Conservation (phyloP, 371 early-diverging fungal genomes). For the Gilbertella persicaria region DNA sequence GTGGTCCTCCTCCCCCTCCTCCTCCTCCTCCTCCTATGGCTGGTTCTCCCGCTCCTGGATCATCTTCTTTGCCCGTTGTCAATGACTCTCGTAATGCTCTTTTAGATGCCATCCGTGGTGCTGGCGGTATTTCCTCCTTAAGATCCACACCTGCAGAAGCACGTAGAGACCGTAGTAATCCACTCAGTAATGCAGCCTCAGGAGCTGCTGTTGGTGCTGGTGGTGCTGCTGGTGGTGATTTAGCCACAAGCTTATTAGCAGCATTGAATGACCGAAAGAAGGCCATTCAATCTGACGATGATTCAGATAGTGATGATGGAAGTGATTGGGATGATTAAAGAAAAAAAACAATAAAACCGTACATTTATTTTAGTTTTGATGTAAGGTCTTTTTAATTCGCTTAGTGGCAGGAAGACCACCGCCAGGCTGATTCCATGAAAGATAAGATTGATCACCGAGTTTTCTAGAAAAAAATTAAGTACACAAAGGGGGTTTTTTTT, state of each 20-base stretch:
- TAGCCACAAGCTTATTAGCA: constrained; percentile 30
- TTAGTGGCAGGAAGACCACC: constrained; percentile 36
- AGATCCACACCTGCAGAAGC: constrained; percentile 32
- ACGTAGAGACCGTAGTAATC: constrained; percentile 32
- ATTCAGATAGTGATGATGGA: constrained; percentile 23
- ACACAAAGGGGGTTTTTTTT: neutral
- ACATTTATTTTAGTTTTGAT: constrained; percentile 23
- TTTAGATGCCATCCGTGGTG: constrained; percentile 42
- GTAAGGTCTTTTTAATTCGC: constrained; percentile 22
- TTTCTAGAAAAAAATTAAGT: constrained; percentile 52
- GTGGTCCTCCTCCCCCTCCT: constrained; percentile 11
- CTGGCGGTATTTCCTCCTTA: constrained; percentile 41
- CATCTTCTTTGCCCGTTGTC: too few relatives aligned
- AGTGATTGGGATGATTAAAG: constrained; percentile 40
- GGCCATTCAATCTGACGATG: constrained; percentile 32
- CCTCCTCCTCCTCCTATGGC: constrained; percentile 14
- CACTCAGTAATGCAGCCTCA: constrained; percentile 15
- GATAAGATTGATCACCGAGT: constrained; percentile 89
- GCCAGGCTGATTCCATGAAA: constrained; percentile 92
- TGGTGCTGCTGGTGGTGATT: constrained; percentile 14
- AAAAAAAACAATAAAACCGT: constrained; percentile 2
- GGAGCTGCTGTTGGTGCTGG: constrained; percentile 11
- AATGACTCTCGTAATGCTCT: constrained; percentile 34
- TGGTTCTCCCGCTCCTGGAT: constrained; percentile 9
- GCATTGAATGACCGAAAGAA: constrained; percentile 34